Evolutionary conservation across 73 alveolate species (phyloP).

Genomic region (Paraurostyla sp.): DNA sequence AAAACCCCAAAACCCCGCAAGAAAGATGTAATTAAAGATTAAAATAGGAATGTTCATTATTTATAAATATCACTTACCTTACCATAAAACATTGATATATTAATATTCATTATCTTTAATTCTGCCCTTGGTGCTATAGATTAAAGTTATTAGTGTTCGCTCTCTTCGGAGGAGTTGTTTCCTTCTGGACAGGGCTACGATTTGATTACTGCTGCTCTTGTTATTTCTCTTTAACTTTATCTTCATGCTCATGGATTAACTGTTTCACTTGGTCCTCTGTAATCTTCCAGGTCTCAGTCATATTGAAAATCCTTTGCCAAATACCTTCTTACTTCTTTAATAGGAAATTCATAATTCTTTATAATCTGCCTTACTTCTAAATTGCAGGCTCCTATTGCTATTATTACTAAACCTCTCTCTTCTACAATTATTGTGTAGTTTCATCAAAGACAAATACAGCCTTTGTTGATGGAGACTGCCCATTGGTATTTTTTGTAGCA

Average conservation of each 20-base stretch:
- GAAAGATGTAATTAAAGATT: not conserved
- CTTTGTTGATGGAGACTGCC: not conserved
- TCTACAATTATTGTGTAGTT: not conserved
- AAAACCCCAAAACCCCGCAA: conserved; percentile 26
- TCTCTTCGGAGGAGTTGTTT: too few species aligned
- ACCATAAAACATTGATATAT: not conserved
- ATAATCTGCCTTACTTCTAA: not conserved
- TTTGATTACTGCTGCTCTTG: not conserved
- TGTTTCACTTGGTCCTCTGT: conserved; percentile 37
- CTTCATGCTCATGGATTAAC: not conserved
- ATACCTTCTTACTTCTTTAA: conserved; percentile 7
- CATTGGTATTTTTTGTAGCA: not conserved
- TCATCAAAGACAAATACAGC: not conserved
- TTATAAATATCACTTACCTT: not conserved
- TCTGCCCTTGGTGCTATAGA: not conserved
- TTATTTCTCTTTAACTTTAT: not conserved
- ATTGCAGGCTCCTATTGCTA: not conserved
- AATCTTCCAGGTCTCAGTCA: not conserved
- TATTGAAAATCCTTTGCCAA: conserved; percentile 23
- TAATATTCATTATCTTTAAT: too few species aligned
- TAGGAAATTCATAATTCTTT: not conserved
- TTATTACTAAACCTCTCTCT: not conserved
- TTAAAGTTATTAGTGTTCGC: not conserved
- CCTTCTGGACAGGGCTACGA: not conserved
- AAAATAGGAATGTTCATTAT: not conserved